A percentile compares a stretch with the other conserved stretches of the same genome.
Evolutionary conservation across 2,329 filamentous ascomycete species (phyloP).

Genomic region (Aspergillus tamarii): DNA sequence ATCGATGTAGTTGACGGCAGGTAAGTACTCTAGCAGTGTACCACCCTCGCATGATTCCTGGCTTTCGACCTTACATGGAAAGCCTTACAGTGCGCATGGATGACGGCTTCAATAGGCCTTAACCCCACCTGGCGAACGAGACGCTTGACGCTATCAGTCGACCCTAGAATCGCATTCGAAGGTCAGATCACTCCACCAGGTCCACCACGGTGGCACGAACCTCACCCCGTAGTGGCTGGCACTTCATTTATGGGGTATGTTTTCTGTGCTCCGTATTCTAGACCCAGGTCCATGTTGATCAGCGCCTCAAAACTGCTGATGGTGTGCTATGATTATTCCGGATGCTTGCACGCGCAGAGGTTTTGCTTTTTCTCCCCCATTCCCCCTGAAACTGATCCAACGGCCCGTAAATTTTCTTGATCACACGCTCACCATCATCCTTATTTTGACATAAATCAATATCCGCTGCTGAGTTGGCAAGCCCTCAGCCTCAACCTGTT

Average conservation of each 20-base stretch:
- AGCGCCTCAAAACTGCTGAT: slow-evolving; percentile 3
- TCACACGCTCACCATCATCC: slow-evolving; percentile 37
- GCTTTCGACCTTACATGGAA: background rate
- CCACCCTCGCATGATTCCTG: background rate
- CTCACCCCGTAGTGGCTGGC: background rate
- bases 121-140: background rate
- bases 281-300: slow-evolving; percentile 15
- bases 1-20: slow-evolving; percentile 9
- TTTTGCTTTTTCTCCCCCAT: slow-evolving; percentile 4
- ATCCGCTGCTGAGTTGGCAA: slow-evolving; percentile 35
- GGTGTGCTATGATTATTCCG: slow-evolving; percentile 3
- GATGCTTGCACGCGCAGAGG: background rate
- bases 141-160: slow-evolving; percentile 2
- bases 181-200: slow-evolving; percentile 7
- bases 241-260: background rate
- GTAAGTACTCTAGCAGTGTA: background rate
- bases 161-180: slow-evolving; percentile 13
- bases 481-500: slow-evolving; percentile 27
- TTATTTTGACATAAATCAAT: slow-evolving; percentile 29
- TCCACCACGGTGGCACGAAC: slow-evolving; percentile 2
- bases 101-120: background rate
- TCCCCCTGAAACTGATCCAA: slow-evolving; percentile 21
- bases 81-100: slow-evolving; percentile 4
- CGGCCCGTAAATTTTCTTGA: slow-evolving; percentile 31
- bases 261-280: background rate